Evolutionary conservation across 345 rosid genomes (phyloP).

Genomic region (Firmiana major): DNA sequence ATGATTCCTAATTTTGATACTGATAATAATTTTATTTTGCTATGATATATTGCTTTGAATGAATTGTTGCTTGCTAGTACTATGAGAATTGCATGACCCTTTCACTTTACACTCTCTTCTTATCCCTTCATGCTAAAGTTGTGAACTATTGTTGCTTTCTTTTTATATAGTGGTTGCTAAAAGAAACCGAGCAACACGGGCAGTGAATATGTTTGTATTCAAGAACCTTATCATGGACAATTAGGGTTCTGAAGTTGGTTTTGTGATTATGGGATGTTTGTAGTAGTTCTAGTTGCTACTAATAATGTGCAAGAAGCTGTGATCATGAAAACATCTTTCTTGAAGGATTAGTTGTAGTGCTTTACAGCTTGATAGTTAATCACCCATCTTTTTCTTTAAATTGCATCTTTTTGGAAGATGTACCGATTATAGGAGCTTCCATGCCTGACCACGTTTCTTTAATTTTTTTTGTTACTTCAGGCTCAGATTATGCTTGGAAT

Average conservation of each 20-base stretch:
- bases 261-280: background rate
- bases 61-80: background rate
- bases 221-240: background rate
- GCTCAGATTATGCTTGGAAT: constrained; percentile 99
- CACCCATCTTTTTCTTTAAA: background rate
- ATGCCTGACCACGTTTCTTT: constrained; percentile 3
- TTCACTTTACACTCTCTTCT: too few relatives aligned
- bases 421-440: background rate
- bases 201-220: background rate
- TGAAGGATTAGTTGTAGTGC: background rate
- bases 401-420: background rate
- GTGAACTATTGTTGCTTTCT: background rate
- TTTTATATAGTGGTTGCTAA: background rate
- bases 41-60: background rate
- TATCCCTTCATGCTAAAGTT: background rate
- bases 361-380: background rate
- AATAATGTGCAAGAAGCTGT: background rate
- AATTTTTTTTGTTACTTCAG: constrained; percentile 33
- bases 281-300: background rate
- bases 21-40: background rate
- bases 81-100: too few relatives aligned
- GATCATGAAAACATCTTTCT: background rate
- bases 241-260: background rate
- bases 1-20: background rate
- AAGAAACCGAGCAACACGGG: background rate